phyloP scores from a whole-genome alignment of 2,329 filamentous ascomycete genomes.

The Venturia effusa region DNA sequence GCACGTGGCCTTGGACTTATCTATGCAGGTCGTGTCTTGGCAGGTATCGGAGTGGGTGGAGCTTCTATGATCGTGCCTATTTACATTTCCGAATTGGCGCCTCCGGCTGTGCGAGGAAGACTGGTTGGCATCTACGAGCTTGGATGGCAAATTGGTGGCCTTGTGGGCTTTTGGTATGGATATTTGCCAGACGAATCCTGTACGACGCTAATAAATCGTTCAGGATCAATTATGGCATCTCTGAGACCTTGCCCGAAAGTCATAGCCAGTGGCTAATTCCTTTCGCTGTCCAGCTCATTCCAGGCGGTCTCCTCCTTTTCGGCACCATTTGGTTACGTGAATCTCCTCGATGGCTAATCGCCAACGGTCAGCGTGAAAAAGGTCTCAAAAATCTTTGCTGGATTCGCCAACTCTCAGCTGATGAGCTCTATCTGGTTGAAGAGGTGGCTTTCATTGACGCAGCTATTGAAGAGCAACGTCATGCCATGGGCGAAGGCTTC shows the following conservation, averaged over 20 bases:
- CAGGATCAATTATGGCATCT: conserved; percentile 33
- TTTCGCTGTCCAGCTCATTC: conserved; percentile 57
- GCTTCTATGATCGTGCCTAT: conserved; percentile 48
- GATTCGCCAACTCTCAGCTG: conserved; percentile 48
- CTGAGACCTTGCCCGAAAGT: conserved; percentile 30
- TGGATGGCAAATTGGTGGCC: conserved; percentile 42
- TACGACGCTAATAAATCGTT: conserved; percentile 12
- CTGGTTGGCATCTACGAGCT: conserved; percentile 49
- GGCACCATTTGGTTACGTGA: conserved; percentile 34
- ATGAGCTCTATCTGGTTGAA: conserved; percentile 59
- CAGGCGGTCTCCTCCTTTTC: conserved; percentile 45
- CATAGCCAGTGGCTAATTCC: conserved; percentile 37
- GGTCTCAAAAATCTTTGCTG: conserved; percentile 42
- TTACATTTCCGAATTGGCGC: conserved; percentile 48
- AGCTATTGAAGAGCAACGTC: conserved; percentile 54
- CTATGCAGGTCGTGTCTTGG: conserved; percentile 46
- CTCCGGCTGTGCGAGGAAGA: conserved; percentile 47
- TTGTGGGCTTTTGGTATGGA: conserved; percentile 40
- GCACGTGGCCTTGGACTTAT: conserved; percentile 52
- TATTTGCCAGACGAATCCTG: background rate
- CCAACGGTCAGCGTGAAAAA: conserved; percentile 29
- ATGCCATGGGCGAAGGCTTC: conserved; percentile 58
- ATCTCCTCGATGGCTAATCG: conserved; percentile 34
- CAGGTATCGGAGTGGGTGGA: conserved; percentile 46
- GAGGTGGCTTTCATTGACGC: conserved; percentile 61